These are phyloP conservation scores for Ogataea siamensis DNA, from an alignment of 805 yeast genomes.

Conservation along the genomic window DNA sequence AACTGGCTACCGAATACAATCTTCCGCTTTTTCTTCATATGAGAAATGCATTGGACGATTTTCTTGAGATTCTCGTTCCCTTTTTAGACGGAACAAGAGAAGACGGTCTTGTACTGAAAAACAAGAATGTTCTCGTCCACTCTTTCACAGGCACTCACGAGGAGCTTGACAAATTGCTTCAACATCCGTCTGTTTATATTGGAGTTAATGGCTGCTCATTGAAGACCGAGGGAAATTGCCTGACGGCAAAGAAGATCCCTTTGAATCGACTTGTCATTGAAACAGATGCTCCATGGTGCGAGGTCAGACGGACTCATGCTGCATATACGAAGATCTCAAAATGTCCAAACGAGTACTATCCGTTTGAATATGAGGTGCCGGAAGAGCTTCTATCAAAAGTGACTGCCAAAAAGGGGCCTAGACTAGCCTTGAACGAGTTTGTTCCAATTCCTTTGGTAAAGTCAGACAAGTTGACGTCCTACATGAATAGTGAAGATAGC, in stretches of 20 bases:
- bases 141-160: slow-evolving; percentile 83
- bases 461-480: slow-evolving; percentile 46
- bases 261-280: slow-evolving; percentile 71
- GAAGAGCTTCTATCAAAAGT: slow-evolving; percentile 12
- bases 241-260: slow-evolving; percentile 68
- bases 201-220: slow-evolving; percentile 94
- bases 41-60: slow-evolving; percentile 83
- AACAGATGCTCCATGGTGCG: slow-evolving; percentile 99
- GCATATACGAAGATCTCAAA: slow-evolving; percentile 55
- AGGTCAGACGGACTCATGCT: slow-evolving; percentile 79
- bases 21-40: slow-evolving; percentile 88
- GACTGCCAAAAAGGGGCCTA: slow-evolving; percentile 21
- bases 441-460: slow-evolving; percentile 65
- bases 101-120: slow-evolving; percentile 29
- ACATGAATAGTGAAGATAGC: slow-evolving; percentile 27
- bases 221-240: slow-evolving; percentile 69
- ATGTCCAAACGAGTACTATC: slow-evolving; percentile 59
- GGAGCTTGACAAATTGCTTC: slow-evolving; percentile 59
- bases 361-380: slow-evolving; percentile 31
- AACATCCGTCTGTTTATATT: slow-evolving; percentile 56
- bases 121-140: slow-evolving; percentile 78
- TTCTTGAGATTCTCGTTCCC: slow-evolving; percentile 60
- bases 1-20: slow-evolving; percentile 53
- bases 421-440: slow-evolving; percentile 42
- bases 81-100: slow-evolving; percentile 47